Base-by-base conservation (phyloP, 1,284 basidiomycete genomes). In the Leccinum angustisporum region DNA sequence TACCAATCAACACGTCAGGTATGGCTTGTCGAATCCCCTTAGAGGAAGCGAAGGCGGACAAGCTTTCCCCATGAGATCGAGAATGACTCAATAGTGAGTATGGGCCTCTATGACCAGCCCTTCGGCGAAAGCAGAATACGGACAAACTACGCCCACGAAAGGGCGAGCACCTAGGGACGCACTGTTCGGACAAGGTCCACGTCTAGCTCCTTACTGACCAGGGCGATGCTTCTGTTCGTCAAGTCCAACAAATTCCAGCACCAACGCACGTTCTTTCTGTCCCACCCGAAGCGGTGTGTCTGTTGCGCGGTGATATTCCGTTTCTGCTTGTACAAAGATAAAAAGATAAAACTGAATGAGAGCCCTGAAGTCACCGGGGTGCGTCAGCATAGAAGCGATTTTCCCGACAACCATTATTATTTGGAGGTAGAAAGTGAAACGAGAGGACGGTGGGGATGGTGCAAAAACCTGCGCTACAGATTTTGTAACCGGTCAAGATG, bases 181-280 rank as follows among this genome's bases (percentile, higher is more conserved):
- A 96, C 95, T 53, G 91, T 91, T 63, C 97, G 82, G 5, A 94
- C 94, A 62, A 33, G 80, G 72, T 98, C 97, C 2, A 95, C 97
- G 56, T 99, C 95, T 14, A 98, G 80, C 78, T 98, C 94, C 79
- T 97, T 98, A 74, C 98, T 96, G 67, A 99, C 97, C 9, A 93
- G 88, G 4, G 94, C 83, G 69, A 98, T 99, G 77, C 90, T 94
- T 63, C 96, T 80, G 68, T 92, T 95, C 10, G 96, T 97, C 76
- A 83, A 67, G 81, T 98, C 95, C 61, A 99, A 81, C 70, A 97
- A 90, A 5, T 85, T 78, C 96, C 96, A 98, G 74, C 95, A 98
- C 55, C 86, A 81, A 59, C 87, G 84, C 97, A 99, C 99, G 1
- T 85, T 80, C 60, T 82, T 73, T 61, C 94, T 82, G 77, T 97